These are phyloP conservation scores for Talaromyces verruculosus DNA, from an alignment of 2,329 filamentous ascomycete species.

Conservation along the genomic window DNA sequence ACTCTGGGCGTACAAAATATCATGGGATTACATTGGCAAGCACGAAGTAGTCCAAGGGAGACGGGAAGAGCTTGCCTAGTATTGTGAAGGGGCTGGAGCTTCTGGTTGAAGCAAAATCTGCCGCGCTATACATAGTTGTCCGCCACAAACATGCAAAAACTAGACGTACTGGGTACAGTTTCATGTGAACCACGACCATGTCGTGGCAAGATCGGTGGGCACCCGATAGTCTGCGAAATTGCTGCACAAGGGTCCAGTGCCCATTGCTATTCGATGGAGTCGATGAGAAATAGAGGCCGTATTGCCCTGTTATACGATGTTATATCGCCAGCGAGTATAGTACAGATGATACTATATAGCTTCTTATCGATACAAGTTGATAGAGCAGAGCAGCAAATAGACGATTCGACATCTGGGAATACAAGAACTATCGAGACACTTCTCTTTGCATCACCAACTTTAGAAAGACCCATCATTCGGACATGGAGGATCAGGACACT, in stretches of 20 bases:
- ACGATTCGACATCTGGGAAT: constrained; percentile 38
- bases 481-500: constrained; percentile 12
- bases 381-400: constrained; percentile 61
- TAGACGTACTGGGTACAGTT: constrained; percentile 16
- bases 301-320: constrained; percentile 32
- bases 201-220: constrained; percentile 8
- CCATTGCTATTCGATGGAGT: constrained; percentile 23
- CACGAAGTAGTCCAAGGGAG: not conserved
- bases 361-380: constrained; percentile 69
- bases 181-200: constrained; percentile 13
- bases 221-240: constrained; percentile 5
- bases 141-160: constrained; percentile 8
- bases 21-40: not conserved
- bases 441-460: constrained; percentile 66
- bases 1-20: not conserved
- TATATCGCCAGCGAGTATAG: constrained; percentile 45
- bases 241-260: constrained; percentile 20
- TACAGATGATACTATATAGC: constrained; percentile 59
- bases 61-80: not conserved
- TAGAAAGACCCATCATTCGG: constrained; percentile 59
- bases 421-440: constrained; percentile 46
- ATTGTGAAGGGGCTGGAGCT: not conserved
- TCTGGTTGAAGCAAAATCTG: constrained; percentile 5
- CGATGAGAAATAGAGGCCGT: constrained; percentile 29
- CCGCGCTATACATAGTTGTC: constrained; percentile 19